Evolutionary conservation across 768 basidiomycete genomes (phyloP).

Genomic region (Lactarius akahatsu): DNA sequence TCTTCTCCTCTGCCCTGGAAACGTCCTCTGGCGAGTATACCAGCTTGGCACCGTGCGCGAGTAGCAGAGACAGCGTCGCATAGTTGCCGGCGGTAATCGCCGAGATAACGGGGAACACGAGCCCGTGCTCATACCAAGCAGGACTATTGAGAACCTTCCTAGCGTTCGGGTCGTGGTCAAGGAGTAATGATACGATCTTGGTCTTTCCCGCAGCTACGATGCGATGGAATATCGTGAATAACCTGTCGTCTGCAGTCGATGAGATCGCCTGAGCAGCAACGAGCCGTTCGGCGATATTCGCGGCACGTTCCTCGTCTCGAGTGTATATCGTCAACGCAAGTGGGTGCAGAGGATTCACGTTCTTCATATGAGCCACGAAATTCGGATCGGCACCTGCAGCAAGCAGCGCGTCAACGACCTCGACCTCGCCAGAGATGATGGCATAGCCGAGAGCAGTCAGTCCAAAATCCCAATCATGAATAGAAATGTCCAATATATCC

Average conservation of each 20-base stretch:
- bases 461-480: slow-evolving; percentile 58
- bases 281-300: slow-evolving; percentile 34
- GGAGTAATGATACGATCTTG: slow-evolving; percentile 33
- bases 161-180: slow-evolving; percentile 35
- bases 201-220: slow-evolving; percentile 32
- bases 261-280: slow-evolving; percentile 35
- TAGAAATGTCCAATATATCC: slow-evolving; percentile 56
- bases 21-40: slow-evolving; percentile 33
- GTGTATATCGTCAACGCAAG: slow-evolving; percentile 35
- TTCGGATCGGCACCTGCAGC: slow-evolving; percentile 48
- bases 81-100: slow-evolving; percentile 32
- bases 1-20: slow-evolving; percentile 30
- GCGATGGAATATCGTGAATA: slow-evolving; percentile 37
- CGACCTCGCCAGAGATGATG: slow-evolving; percentile 46
- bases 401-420: slow-evolving; percentile 48
- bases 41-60: slow-evolving; percentile 36
- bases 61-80: slow-evolving; percentile 34
- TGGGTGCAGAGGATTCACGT: slow-evolving; percentile 30
- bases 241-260: slow-evolving; percentile 34
- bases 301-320: slow-evolving; percentile 31
- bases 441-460: slow-evolving; percentile 54
- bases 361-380: slow-evolving; percentile 36
- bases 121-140: slow-evolving; percentile 9
- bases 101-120: slow-evolving; percentile 34
- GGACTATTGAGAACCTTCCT: slow-evolving; percentile 36